Percentiles rank a stretch among this genome's conserved stretches.
Evolutionary conservation across 202 grass and related monocot genomes (phyloP).

Genomic region (Schoenoplectus tabernaemontani): DNA sequence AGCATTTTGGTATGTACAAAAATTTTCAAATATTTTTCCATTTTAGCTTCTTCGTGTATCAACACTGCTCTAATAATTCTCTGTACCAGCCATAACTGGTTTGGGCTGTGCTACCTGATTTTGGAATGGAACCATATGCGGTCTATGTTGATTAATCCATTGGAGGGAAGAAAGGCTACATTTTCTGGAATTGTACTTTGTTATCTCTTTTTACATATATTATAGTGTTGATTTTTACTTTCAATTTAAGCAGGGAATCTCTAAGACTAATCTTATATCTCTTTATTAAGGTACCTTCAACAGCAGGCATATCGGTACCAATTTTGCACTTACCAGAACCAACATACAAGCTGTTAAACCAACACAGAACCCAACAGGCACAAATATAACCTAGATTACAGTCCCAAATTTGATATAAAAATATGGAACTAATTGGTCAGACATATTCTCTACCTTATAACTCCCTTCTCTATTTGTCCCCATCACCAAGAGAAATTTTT

Average conservation of each 20-base stretch:
- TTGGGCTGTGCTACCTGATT: background rate
- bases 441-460: background rate
- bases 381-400: background rate
- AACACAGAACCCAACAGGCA: background rate
- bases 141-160: background rate
- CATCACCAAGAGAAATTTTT: background rate
- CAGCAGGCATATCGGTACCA: background rate
- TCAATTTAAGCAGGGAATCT: background rate
- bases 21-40: background rate
- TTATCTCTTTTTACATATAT: background rate
- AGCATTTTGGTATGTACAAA: background rate
- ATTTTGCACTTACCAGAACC: background rate
- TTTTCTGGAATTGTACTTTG: background rate
- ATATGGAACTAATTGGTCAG: background rate
- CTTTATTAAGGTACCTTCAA: background rate
- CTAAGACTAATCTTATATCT: background rate
- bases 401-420: background rate
- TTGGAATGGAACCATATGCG: background rate
- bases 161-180: background rate
- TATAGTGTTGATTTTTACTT: background rate
- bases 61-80: background rate
- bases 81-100: background rate
- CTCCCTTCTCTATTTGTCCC: background rate
- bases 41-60: background rate
- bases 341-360: background rate